Conservation (phyloP, 179 eudicot genomes). For the Spinacia oleracea region DNA sequence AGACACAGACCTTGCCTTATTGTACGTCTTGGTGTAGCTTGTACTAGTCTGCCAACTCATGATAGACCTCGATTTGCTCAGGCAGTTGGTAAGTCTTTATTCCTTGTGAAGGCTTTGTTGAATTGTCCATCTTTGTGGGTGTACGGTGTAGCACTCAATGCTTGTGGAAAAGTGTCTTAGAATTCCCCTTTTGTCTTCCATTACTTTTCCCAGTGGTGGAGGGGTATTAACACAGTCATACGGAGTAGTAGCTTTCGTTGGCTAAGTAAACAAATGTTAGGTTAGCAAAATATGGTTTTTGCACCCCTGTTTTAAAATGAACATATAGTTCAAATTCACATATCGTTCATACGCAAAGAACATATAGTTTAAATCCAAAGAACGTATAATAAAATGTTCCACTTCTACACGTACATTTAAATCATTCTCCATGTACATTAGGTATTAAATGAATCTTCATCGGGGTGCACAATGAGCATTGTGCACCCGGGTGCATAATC, state of each 20-base stretch:
- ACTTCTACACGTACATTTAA: no score
- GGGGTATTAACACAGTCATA: background rate
- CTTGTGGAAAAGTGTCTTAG: background rate
- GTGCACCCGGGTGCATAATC: no score
- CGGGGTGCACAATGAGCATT: no score
- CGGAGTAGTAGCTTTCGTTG: background rate
- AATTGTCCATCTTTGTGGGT: background rate
- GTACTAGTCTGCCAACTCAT: slow-evolving; percentile 48
- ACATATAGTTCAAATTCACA: no score
- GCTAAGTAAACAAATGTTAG: background rate
- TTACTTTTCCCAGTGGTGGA: background rate
- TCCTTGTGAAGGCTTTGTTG: background rate
- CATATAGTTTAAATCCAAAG: no score
- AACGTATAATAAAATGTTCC: no score
- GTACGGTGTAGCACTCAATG: background rate
- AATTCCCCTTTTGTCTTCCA: background rate
- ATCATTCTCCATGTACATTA: no score
- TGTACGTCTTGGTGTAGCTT: slow-evolving; percentile 79
- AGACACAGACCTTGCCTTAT: slow-evolving; percentile 71
- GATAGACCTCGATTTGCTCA: slow-evolving; percentile 87
- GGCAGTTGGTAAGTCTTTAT: slow-evolving; percentile 61
- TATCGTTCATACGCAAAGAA: no score
- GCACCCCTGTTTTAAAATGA: no score
- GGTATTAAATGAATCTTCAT: no score
- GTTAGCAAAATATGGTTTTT: no score